phyloP scores from a whole-genome alignment of 2,329 filamentous ascomycete genomes.

The Fusarium continuum region DNA sequence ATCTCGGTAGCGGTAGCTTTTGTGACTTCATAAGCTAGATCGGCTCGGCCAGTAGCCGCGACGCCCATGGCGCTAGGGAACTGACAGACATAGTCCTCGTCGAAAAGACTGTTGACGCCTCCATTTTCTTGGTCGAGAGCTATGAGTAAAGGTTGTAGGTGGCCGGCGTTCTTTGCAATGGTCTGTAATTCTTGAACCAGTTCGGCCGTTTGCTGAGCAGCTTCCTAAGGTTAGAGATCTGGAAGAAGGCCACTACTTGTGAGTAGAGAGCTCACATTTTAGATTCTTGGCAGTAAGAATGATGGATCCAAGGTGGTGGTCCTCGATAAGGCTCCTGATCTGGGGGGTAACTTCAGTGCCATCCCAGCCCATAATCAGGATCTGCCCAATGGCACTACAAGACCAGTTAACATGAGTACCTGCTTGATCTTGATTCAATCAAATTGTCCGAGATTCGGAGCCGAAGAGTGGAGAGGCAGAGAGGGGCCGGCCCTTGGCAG shows the following conservation, averaged over 20 bases:
- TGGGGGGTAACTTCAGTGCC: slow-evolving; percentile 84
- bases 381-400: slow-evolving; percentile 75
- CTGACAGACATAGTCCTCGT: slow-evolving; percentile 94
- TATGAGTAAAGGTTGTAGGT: slow-evolving; percentile 88
- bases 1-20: slow-evolving; percentile 94
- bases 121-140: slow-evolving; percentile 98
- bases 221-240: slow-evolving; percentile 59
- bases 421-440: not conserved
- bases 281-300: slow-evolving; percentile 85
- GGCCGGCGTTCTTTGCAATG: slow-evolving; percentile 88
- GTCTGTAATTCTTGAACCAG: slow-evolving; percentile 92
- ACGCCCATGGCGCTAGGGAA: slow-evolving; percentile 98
- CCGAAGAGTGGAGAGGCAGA: slow-evolving; percentile 35
- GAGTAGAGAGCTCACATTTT: slow-evolving; percentile 68
- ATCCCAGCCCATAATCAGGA: slow-evolving; percentile 87
- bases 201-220: slow-evolving; percentile 87
- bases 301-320: slow-evolving; percentile 89
- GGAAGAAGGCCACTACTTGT: slow-evolving; percentile 5
- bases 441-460: slow-evolving; percentile 29
- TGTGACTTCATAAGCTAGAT: slow-evolving; percentile 88
- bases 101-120: slow-evolving; percentile 94
- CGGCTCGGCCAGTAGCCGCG: slow-evolving; percentile 86
- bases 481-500: slow-evolving; percentile 8
- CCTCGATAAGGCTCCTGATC: slow-evolving; percentile 81
- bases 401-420: slow-evolving; percentile 42